These are phyloP conservation scores for Aspergillus homomorphus DNA, from an alignment of 495 filamentous ascomycete genomes.

Conservation along the genomic window DNA sequence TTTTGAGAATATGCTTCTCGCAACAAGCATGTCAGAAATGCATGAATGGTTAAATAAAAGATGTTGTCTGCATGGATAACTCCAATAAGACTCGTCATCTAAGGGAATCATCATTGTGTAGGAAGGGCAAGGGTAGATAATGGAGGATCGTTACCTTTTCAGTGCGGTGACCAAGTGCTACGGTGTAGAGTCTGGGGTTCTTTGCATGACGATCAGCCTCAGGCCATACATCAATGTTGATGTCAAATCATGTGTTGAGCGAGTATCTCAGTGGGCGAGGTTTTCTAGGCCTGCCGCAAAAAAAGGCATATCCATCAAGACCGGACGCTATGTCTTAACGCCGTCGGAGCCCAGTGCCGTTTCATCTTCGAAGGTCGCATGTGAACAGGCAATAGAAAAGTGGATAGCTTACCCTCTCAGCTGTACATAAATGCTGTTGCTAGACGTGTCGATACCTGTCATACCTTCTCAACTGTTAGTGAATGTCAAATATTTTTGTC, in stretches of 20 bases:
- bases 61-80: slow-evolving; percentile 59
- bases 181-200: not conserved
- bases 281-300: slow-evolving; percentile 99
- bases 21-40: slow-evolving; percentile 42
- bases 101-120: slow-evolving; percentile 49
- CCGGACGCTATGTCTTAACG: slow-evolving; percentile 45
- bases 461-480: slow-evolving; percentile 31
- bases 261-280: slow-evolving; percentile 91
- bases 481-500: slow-evolving; percentile 7
- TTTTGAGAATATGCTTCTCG: slow-evolving; percentile 12
- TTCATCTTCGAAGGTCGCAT: slow-evolving; percentile 71
- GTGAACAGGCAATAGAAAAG: slow-evolving; percentile 15
- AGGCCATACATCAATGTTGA: slow-evolving; percentile 20
- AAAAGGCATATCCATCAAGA: slow-evolving; percentile 85
- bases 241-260: slow-evolving; percentile 21
- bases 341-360: slow-evolving; percentile 99
- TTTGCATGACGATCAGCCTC: slow-evolving; percentile 28
- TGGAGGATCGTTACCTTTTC: slow-evolving; percentile 17
- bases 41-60: slow-evolving; percentile 58
- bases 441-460: not conserved
- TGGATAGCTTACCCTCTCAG: slow-evolving; percentile 31
- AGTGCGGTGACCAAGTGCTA: not conserved
- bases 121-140: slow-evolving; percentile 18
- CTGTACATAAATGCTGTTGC: not conserved
- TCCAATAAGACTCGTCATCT: slow-evolving; percentile 65